Evolutionary conservation across 2,329 filamentous ascomycete genomes (phyloP).

Genomic region (Arthrobotrys musiformis): DNA sequence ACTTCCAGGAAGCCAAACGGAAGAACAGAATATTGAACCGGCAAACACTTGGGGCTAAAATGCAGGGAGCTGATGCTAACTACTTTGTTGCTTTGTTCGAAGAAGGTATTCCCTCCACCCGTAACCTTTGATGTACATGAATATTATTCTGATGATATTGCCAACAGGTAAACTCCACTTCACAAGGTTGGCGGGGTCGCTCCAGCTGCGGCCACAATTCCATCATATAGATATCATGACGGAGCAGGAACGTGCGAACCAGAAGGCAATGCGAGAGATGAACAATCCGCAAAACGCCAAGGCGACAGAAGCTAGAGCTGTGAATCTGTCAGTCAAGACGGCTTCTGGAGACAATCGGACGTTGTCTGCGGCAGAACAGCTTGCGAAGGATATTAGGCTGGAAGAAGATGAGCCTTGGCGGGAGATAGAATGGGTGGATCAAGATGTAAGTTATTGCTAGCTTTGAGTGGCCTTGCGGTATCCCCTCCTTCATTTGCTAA

Average conservation of each 20-base stretch:
- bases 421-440: constrained; percentile 80
- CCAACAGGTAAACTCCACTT: constrained; percentile 81
- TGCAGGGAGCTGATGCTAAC: constrained; percentile 75
- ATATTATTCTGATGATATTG: constrained; percentile 36
- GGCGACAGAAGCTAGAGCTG: constrained; percentile 73
- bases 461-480: not conserved
- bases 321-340: constrained; percentile 87
- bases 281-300: constrained; percentile 62
- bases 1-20: constrained; percentile 75
- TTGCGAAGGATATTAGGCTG: constrained; percentile 76
- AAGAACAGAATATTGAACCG: constrained; percentile 78
- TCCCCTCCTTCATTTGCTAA: not conserved
- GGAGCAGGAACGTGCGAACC: constrained; percentile 72
- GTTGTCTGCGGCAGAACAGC: constrained; percentile 68
- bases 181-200: constrained; percentile 81
- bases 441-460: constrained; percentile 67
- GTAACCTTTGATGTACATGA: not conserved
- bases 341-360: constrained; percentile 67
- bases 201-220: constrained; percentile 89
- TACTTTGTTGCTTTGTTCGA: constrained; percentile 96
- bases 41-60: constrained; percentile 87
- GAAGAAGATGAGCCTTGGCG: constrained; percentile 88
- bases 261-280: constrained; percentile 65
- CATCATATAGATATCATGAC: constrained; percentile 88
- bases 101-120: constrained; percentile 74